Conservation (phyloP, 2,329 filamentous ascomycete genomes). For the Ceratocystis smalleyi region DNA sequence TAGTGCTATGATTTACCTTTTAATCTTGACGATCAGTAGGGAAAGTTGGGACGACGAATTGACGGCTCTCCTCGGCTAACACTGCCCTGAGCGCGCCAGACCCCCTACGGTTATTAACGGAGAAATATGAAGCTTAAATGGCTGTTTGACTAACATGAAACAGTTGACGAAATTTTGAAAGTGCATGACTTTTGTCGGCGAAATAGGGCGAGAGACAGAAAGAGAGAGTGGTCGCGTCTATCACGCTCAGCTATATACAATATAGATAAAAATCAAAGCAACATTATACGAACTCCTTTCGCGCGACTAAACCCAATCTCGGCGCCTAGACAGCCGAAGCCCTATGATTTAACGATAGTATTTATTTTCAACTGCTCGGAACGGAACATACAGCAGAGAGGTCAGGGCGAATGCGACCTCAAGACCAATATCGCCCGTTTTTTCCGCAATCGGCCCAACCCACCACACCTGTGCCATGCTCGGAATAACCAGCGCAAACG, state of each 20-base stretch:
- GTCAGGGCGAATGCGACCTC: constrained; percentile 44
- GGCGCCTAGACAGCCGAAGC: too few species aligned
- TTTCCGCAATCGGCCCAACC: constrained; percentile 42
- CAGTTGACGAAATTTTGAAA: background rate
- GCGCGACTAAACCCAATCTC: too few species aligned
- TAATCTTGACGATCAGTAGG: too few species aligned
- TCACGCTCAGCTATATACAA: too few species aligned
- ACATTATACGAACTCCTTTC: too few species aligned
- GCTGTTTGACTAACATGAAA: background rate
- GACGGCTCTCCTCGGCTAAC: background rate
- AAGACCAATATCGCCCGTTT: constrained; percentile 49
- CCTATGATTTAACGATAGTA: constrained; percentile 4
- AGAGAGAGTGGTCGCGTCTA: too few species aligned
- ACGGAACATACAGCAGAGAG: constrained; percentile 31
- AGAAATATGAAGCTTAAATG: background rate
- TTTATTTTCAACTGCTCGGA: constrained; percentile 32
- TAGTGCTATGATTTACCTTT: too few species aligned
- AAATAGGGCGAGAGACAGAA: too few species aligned
- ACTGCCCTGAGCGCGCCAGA: background rate
- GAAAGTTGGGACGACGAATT: too few species aligned
- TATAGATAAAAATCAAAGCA: too few species aligned
- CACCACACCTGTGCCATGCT: constrained; percentile 48
- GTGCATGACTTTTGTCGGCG: too few species aligned
- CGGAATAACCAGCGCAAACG: constrained; percentile 38
- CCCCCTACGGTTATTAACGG: background rate